Conservation (phyloP, 108 stramenopile genomes). For the Pseudonitzschia pungens region DNA sequence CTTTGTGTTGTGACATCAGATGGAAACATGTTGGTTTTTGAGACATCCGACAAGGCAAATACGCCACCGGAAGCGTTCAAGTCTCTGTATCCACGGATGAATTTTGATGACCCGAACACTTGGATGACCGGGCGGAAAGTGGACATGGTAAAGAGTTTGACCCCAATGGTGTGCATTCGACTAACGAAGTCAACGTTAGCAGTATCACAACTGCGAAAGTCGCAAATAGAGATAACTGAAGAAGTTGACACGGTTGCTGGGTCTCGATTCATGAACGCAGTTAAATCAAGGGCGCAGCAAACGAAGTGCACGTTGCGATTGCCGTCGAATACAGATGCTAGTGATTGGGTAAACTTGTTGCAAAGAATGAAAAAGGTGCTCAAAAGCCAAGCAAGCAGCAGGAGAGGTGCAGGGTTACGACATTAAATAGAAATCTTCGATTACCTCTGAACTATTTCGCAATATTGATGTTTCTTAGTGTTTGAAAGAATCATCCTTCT, state of each 20-base stretch:
- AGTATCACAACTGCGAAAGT: conserved; percentile 19
- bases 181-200: conserved; percentile 14
- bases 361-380: conserved; percentile 29
- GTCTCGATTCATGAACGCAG: conserved; percentile 34
- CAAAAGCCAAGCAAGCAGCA: conserved; percentile 6
- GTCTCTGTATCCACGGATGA: conserved; percentile 23
- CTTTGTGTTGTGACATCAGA: conserved; percentile 66
- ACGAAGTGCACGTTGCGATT: conserved; percentile 31
- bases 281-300: conserved; percentile 24
- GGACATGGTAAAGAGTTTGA: conserved; percentile 25
- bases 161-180: conserved; percentile 18
- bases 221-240: conserved; percentile 21
- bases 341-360: conserved; percentile 21
- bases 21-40: conserved; percentile 61
- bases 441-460: no score
- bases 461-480: no score
- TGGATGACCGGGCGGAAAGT: conserved; percentile 22
- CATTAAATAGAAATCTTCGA: background rate
- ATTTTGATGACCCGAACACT: conserved; percentile 21
- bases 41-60: conserved; percentile 34
- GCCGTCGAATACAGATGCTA: conserved; percentile 17
- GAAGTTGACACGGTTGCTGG: conserved; percentile 9
- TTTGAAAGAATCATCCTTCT: no score
- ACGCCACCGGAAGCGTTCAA: conserved; percentile 30
- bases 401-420: background rate